Percentiles rank a stretch among this genome's conserved stretches.
Conservation (phyloP, 2,329 filamentous ascomycete genomes). For the Ilyonectria sp. region DNA sequence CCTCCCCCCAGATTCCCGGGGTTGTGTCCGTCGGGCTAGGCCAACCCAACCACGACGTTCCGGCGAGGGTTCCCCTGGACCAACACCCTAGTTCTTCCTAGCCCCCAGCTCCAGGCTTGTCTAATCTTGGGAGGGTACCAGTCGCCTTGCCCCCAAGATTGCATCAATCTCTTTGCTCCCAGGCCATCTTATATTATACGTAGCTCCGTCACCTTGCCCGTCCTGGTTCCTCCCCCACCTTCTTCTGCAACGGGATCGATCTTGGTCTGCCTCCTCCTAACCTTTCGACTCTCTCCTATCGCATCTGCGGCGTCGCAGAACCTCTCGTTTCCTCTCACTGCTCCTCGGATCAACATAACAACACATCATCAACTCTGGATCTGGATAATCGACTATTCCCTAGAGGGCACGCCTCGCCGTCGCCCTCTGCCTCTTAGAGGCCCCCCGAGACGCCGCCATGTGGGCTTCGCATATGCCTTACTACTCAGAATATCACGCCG, state of each 20-base stretch:
- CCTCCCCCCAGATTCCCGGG: constrained; percentile 50
- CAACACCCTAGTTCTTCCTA: constrained; percentile 46
- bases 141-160: constrained; percentile 49
- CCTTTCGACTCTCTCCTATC: constrained; percentile 1
- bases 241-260: constrained; percentile 25
- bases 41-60: constrained; percentile 43
- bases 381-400: constrained; percentile 34
- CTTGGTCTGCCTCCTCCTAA: constrained; percentile 15
- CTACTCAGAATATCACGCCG: constrained; percentile 46
- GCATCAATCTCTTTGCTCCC: constrained; percentile 49
- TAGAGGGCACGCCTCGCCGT: constrained; percentile 50
- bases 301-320: neutral
- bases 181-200: constrained; percentile 46
- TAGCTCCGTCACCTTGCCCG: constrained; percentile 40
- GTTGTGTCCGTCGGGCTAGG: constrained; percentile 47
- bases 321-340: constrained; percentile 5
- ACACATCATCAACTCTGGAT: constrained; percentile 42
- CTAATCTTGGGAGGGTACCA: constrained; percentile 48
- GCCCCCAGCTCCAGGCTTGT: constrained; percentile 46
- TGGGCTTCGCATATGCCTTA: constrained; percentile 47
- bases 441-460: constrained; percentile 39
- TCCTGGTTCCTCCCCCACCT: constrained; percentile 28
- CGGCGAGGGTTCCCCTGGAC: constrained; percentile 48
- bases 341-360: constrained; percentile 15
- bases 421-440: constrained; percentile 48